Percentiles rank a stretch among this genome's conserved stretches.
Evolutionary conservation across 495 filamentous ascomycete species (phyloP).

Genomic region (Daldinia loculata): DNA sequence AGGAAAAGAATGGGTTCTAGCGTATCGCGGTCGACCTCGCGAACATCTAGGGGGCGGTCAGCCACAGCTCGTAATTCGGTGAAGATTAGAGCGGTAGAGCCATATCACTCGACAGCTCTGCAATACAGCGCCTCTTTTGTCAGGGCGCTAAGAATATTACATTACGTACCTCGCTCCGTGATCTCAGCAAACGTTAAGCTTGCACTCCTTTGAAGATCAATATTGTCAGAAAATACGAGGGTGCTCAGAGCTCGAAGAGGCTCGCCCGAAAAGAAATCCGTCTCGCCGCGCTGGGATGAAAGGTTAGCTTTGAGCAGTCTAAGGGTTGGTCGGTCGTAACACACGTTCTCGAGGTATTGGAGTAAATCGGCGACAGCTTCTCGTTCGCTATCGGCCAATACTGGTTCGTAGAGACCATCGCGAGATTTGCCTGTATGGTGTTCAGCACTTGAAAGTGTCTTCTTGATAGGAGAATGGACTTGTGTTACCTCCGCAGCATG

Average conservation of each 20-base stretch:
- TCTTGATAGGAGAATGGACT: slow-evolving; percentile 14
- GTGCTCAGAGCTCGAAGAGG: slow-evolving; percentile 95
- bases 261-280: slow-evolving; percentile 97
- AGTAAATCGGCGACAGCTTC: slow-evolving; percentile 97
- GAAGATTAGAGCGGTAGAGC: background rate
- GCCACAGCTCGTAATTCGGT: slow-evolving; percentile 19
- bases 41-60: slow-evolving; percentile 73
- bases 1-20: slow-evolving; percentile 95
- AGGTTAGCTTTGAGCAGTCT: slow-evolving; percentile 17
- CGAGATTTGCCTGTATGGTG: slow-evolving; percentile 74
- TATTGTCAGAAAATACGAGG: slow-evolving; percentile 97
- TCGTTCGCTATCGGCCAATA: slow-evolving; percentile 93
- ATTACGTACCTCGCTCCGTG: slow-evolving; percentile 87
- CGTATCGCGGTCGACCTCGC: slow-evolving; percentile 93
- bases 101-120: background rate
- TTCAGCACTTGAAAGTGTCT: slow-evolving; percentile 34
- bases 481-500: slow-evolving; percentile 61
- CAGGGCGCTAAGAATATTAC: slow-evolving; percentile 15
- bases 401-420: slow-evolving; percentile 94
- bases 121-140: background rate
- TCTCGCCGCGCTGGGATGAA: slow-evolving; percentile 79
- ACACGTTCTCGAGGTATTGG: slow-evolving; percentile 93
- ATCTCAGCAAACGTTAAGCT: slow-evolving; percentile 99
- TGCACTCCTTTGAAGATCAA: slow-evolving; percentile 96
- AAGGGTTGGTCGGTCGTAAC: slow-evolving; percentile 44